Percentiles rank a stretch among this genome's conserved stretches.
Evolutionary conservation across 2,329 filamentous ascomycete species (phyloP).

Genomic region (Apiospora aurea): DNA sequence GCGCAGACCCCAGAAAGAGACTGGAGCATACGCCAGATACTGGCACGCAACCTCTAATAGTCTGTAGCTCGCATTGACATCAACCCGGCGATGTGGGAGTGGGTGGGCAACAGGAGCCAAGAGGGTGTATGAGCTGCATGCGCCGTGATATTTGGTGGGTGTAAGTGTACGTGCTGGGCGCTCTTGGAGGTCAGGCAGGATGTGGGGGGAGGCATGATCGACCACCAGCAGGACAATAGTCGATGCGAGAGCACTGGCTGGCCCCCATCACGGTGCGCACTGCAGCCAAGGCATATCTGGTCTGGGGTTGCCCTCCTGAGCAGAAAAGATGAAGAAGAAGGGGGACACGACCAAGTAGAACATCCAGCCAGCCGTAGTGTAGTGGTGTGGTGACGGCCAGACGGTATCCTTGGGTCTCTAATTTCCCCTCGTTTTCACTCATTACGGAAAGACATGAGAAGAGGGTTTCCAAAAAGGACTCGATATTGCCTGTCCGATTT

Average conservation of each 20-base stretch:
- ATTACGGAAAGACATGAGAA: not conserved
- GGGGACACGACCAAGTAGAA: not conserved
- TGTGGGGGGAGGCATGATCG: not conserved
- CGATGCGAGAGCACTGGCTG: not conserved
- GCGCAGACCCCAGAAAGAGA: not conserved
- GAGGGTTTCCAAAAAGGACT: not conserved
- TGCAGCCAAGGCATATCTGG: conserved; percentile 8
- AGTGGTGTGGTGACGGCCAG: conserved; percentile 11
- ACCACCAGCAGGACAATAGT: conserved; percentile 9
- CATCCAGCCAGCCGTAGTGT: not conserved
- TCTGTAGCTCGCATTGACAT: not conserved
- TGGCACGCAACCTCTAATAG: conserved; percentile 8
- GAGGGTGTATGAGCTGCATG: conserved; percentile 3
- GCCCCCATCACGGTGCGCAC: not conserved
- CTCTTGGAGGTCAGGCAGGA: not conserved
- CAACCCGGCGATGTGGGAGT: not conserved
- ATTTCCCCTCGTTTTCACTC: not conserved
- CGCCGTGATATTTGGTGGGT: conserved; percentile 13
- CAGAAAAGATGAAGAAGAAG: not conserved
- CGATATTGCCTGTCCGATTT: not conserved
- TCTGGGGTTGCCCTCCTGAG: conserved; percentile 17
- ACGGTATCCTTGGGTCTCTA: not conserved
- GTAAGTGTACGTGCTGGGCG: not conserved
- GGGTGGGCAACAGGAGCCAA: not conserved
- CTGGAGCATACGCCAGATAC: not conserved